These are phyloP conservation scores for Trichoderma hamatum DNA, from an alignment of 2,329 filamentous ascomycete genomes.

Conservation along the genomic window DNA sequence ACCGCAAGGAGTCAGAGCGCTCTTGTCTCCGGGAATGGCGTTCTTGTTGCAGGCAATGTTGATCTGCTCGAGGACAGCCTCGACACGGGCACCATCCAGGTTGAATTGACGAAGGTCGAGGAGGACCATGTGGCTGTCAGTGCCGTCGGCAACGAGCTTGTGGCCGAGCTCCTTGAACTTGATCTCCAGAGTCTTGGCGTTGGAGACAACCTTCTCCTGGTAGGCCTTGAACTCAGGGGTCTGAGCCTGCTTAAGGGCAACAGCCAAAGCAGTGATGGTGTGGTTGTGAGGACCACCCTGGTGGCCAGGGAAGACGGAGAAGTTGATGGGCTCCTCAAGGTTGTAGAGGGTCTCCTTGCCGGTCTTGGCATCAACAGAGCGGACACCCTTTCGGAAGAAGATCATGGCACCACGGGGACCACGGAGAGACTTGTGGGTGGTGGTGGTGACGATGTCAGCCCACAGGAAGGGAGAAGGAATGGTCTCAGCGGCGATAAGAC, in stretches of 20 bases:
- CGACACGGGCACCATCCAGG: conserved; percentile 92
- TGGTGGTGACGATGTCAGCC: conserved; percentile 96
- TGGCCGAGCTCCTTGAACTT: conserved; percentile 86
- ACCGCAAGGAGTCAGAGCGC: conserved; percentile 89
- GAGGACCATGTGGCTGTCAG: conserved; percentile 96
- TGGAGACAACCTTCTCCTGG: conserved; percentile 88
- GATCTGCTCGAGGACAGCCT: conserved; percentile 94
- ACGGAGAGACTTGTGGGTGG: conserved; percentile 98
- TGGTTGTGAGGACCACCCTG: conserved; percentile 99
- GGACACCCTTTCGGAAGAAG: conserved; percentile 98
- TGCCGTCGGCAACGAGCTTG: conserved; percentile 93
- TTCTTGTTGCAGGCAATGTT: conserved; percentile 99
- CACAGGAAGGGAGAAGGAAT: conserved; percentile 91
- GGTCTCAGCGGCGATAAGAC: conserved; percentile 88
- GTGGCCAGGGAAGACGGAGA: conserved; percentile 98
- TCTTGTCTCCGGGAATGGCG: conserved; percentile 96
- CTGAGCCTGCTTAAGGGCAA: conserved; percentile 92
- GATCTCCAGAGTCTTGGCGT: conserved; percentile 87
- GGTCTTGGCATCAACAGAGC: conserved; percentile 85
- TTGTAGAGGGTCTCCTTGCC: conserved; percentile 91
- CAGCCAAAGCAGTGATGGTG: conserved; percentile 95
- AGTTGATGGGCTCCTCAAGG: conserved; percentile 94
- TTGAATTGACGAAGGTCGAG: conserved; percentile 85
- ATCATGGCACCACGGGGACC: conserved; percentile 99
- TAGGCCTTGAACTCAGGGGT: conserved; percentile 90